Percentiles rank a stretch among this genome's conserved stretches.
Evolutionary conservation across 2,329 filamentous ascomycete genomes (phyloP).

Genomic region (Stachybotrys echinatus): DNA sequence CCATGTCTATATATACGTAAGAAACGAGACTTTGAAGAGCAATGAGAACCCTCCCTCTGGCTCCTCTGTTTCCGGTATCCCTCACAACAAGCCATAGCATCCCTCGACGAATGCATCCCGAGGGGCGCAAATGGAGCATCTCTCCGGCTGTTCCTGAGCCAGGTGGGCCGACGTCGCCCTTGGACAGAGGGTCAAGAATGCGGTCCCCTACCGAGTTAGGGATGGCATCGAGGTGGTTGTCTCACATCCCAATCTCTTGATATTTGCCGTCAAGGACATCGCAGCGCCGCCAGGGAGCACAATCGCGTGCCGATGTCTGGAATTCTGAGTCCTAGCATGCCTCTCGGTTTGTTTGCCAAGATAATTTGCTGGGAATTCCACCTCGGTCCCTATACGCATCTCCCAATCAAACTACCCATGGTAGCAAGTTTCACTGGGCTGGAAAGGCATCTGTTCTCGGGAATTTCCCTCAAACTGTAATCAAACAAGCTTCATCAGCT

Average conservation of each 20-base stretch:
- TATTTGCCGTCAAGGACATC: background rate
- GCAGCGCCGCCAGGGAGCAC: background rate
- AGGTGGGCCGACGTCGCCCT: background rate
- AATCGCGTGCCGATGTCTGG: background rate
- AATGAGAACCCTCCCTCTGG: background rate
- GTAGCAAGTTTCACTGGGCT: too few species aligned
- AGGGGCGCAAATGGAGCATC: background rate
- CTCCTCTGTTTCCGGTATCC: background rate
- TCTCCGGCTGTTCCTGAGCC: background rate
- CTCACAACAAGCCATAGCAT: background rate
- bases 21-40: background rate
- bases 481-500: too few species aligned
- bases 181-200: background rate
- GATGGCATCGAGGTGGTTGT: background rate
- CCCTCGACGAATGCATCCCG: constrained; percentile 1
- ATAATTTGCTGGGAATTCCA: background rate
- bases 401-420: too few species aligned
- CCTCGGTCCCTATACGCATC: too few species aligned
- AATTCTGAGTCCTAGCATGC: background rate
- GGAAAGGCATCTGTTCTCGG: too few species aligned
- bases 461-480: too few species aligned
- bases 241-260: background rate
- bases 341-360: background rate
- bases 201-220: background rate
- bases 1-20: background rate